Percentiles rank a stretch among this genome's conserved stretches.
Conservation (phyloP, 768 basidiomycete species). For the Podaxis sp. region DNA sequence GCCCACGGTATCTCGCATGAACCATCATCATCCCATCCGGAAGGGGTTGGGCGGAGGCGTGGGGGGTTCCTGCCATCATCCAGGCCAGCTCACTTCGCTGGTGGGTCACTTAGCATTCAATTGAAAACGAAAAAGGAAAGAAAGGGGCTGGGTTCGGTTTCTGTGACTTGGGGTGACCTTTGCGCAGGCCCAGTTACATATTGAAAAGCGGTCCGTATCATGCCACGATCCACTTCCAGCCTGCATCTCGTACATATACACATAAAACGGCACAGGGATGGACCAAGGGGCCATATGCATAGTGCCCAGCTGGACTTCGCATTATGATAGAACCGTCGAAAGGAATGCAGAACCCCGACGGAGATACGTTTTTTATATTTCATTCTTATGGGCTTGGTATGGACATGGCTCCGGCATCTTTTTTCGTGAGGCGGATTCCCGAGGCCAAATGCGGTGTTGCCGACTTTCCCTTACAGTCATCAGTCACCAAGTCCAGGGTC, state of each 20-base stretch:
- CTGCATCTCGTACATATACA: not conserved
- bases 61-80: not conserved
- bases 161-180: not conserved
- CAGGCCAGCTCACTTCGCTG: constrained; percentile 4
- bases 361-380: constrained; percentile 8
- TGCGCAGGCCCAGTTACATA: not conserved
- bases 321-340: not conserved
- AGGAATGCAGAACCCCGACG: not conserved
- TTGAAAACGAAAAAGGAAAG: constrained; percentile 9
- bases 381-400: constrained; percentile 9
- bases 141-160: constrained; percentile 11
- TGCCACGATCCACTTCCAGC: not conserved
- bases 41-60: not conserved
- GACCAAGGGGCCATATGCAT: not conserved
- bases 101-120: not conserved
- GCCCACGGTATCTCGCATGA: not conserved
- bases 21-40: not conserved
- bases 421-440: not conserved
- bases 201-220: not conserved
- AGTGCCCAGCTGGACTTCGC: not conserved
- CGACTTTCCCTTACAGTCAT: constrained; percentile 3
- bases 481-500: constrained; percentile 2
- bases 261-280: not conserved
- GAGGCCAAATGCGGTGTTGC: not conserved
- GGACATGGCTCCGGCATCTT: constrained; percentile 8